Base-by-base conservation (phyloP, 176 grass and related monocot genomes). In the Saccharum officinarum region DNA sequence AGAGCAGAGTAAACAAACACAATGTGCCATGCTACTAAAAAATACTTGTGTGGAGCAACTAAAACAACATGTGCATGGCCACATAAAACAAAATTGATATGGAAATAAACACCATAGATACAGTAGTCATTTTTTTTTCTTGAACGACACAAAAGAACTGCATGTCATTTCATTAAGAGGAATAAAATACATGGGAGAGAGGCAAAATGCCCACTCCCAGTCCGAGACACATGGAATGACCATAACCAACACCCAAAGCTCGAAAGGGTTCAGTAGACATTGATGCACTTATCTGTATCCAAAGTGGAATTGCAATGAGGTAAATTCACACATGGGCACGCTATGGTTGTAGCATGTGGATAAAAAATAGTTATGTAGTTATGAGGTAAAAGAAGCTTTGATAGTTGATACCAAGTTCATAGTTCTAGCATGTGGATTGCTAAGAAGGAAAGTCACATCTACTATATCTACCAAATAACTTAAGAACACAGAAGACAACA, bases 401-500 rank as follows among this genome's bases (percentile, higher is more conserved):
- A 54, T 54, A 54, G 16, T 37, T 16, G 1, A 68, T 36, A 37
- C 66, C 34, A 8, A 37, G 41, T 2, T 47, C 70, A 73, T 30
- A 42, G 41, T 30, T 73, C 23, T 73, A 73, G 70, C 23, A 47
- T 1, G 3, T 73, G 25, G 42, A 73, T 47, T 16, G 0, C n/a
- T 73, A 47, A 28, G 26, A 73, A 44, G 2, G 5, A 47, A 28
- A 25, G 6, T 46, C 7, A 14, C 25, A 22, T 62, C 42, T 54
- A 20, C 3, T 62, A 22, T 71, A 47, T 52, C 54, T 59, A 1
- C 44, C 47, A 40, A 57, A 75, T 41, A 66, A 42, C 14, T 64
- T 67, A 2, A 67, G 17, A 67, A 71, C 54, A 60, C 22, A 81
- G 40, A 83, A 82, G 33, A 77, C n/a, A 74, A 52, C 31, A 46